These are phyloP conservation scores for Circinella minor DNA, from an alignment of 371 early-diverging fungal genomes.

Conservation along the genomic window DNA sequence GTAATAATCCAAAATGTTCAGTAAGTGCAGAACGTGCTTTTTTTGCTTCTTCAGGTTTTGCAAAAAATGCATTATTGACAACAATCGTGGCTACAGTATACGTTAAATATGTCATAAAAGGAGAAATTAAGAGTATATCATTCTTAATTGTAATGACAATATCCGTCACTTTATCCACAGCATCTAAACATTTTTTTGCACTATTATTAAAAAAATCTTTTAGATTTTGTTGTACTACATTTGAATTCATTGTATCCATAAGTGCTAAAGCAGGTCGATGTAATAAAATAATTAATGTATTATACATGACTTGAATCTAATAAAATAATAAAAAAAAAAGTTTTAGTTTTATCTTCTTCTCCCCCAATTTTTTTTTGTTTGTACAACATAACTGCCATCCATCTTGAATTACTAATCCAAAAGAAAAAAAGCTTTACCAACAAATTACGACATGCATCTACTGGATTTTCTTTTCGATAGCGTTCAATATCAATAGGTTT, in stretches of 20 bases:
- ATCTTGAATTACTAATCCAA: too few species aligned
- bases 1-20: slow-evolving; percentile 52
- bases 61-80: slow-evolving; percentile 57
- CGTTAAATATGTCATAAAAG: slow-evolving; percentile 57
- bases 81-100: slow-evolving; percentile 63
- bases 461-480: background rate
- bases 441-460: slow-evolving; percentile 28
- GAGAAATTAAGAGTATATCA: slow-evolving; percentile 34
- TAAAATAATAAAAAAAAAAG: background rate
- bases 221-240: slow-evolving; percentile 39
- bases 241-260: slow-evolving; percentile 28
- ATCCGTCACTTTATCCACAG: slow-evolving; percentile 56
- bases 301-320: slow-evolving; percentile 49
- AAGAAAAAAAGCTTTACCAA: slow-evolving; percentile 19
- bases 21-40: slow-evolving; percentile 54
- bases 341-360: background rate
- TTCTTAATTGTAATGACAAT: slow-evolving; percentile 43
- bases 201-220: slow-evolving; percentile 46
- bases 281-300: slow-evolving; percentile 53
- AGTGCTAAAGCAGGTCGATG: slow-evolving; percentile 52
- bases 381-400: background rate
- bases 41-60: slow-evolving; percentile 41
- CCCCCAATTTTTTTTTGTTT: too few species aligned
- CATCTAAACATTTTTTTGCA: slow-evolving; percentile 48
- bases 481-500: slow-evolving; percentile 43